Percentiles rank a stretch among this genome's conserved stretches.
Conservation (phyloP, 768 basidiomycete species). For the Cystobasidium ongulense region DNA sequence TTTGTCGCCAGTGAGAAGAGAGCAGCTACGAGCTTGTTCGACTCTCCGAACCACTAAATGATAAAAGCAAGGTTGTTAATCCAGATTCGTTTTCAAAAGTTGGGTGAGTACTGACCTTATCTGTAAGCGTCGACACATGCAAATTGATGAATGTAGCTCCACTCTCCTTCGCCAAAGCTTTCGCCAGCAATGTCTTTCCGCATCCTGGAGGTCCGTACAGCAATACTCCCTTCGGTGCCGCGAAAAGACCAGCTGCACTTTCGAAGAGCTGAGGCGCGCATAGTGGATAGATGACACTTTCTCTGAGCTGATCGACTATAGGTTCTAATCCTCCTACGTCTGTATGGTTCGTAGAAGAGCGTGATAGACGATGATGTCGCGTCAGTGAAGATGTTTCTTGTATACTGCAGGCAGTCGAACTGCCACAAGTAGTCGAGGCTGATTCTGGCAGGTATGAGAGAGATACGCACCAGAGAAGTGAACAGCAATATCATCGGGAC, state of each 20-base stretch:
- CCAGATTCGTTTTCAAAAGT: not conserved
- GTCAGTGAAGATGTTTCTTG: too few relatives aligned
- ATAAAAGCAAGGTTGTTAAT: too few relatives aligned
- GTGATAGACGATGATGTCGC: too few relatives aligned
- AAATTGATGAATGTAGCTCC: slow-evolving; percentile 94
- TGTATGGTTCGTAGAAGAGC: slow-evolving; percentile 39
- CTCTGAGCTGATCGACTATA: slow-evolving; percentile 79
- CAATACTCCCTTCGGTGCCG: slow-evolving; percentile 89
- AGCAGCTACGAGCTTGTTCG: slow-evolving; percentile 89
- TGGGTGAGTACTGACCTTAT: slow-evolving; percentile 48
- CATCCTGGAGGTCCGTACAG: slow-evolving; percentile 96
- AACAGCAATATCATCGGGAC: slow-evolving; percentile 76
- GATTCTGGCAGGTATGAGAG: not conserved
- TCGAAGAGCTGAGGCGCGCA: slow-evolving; percentile 81
- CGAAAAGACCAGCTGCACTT: slow-evolving; percentile 66
- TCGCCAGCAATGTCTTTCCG: slow-evolving; percentile 99
- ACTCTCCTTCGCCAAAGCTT: slow-evolving; percentile 92
- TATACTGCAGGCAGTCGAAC: too few relatives aligned
- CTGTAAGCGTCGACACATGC: slow-evolving; percentile 63
- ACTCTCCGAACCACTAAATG: slow-evolving; percentile 66
- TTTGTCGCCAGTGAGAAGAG: slow-evolving; percentile 89
- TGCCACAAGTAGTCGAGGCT: too few relatives aligned
- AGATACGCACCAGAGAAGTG: slow-evolving; percentile 55
- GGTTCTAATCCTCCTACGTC: slow-evolving; percentile 90
- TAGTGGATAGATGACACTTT: slow-evolving; percentile 91